Conservation (phyloP, 768 basidiomycete genomes). For the Hypholoma sublateritium region DNA sequence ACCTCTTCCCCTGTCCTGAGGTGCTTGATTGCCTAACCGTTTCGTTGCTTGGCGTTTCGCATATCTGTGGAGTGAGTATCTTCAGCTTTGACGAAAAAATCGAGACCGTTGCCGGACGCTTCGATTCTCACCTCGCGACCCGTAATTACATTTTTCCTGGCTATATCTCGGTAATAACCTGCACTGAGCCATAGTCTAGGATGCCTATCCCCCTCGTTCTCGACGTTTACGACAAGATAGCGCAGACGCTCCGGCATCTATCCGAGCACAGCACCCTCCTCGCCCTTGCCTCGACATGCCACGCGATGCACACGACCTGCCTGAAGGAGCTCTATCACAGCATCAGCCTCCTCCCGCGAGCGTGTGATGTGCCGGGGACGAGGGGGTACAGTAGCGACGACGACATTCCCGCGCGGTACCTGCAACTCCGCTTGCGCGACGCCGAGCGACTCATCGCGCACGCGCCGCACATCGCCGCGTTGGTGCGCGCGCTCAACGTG, state of each 20-base stretch:
- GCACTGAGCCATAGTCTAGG: no score
- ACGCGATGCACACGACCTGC: not conserved
- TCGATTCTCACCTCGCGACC: no score
- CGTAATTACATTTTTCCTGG: no score
- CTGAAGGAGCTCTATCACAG: not conserved
- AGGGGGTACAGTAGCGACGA: constrained; percentile 1
- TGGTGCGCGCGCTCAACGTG: not conserved
- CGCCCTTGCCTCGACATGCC: not conserved
- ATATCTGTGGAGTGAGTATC: no score
- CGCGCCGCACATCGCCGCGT: not conserved
- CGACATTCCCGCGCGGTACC: not conserved
- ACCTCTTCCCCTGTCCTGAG: not conserved
- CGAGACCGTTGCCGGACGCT: no score
- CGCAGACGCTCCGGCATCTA: not conserved
- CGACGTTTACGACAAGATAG: not conserved
- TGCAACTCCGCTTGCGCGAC: not conserved
- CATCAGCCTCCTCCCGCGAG: not conserved
- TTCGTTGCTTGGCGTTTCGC: no score
- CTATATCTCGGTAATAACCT: no score
- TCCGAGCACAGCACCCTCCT: not conserved
- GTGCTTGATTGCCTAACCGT: no score
- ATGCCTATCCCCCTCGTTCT: not conserved
- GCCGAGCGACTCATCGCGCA: not conserved
- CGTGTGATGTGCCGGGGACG: not conserved
- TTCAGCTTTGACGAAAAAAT: no score